Evolutionary conservation across 495 filamentous ascomycete genomes (phyloP), one percentile per base, ranked within the genome.

Genomic region (Aspergillus sclerotioniger): DNA sequence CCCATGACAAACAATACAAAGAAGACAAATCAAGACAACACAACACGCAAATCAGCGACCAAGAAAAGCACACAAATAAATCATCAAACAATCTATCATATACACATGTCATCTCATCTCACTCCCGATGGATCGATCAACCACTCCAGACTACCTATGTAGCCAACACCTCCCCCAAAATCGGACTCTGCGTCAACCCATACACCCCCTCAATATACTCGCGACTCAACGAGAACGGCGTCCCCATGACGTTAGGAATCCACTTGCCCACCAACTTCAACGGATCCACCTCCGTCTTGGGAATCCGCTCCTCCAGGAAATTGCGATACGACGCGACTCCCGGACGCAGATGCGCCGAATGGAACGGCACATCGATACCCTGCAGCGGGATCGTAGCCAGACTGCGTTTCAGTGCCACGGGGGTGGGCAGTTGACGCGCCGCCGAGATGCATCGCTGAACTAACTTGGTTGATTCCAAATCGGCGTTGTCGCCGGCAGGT

Each of bases 161-260:
- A 13, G 10, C 37, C 13, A 13, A 2, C 37, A 41, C 13, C 37
- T n/a, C 13, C 0, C 37, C 37, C 37, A 41, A 2, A 41, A n/a
- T n/a, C 33, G 8, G 9, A 8, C 33, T 35, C 33, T 13, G 9
- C 33, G 33, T 35, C 33, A 35, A 41, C 37, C 37, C 37, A 6
- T 6, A 12, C 37, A 41, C 37, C 12, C 37, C 37, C 37, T 6
- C 9, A 16, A 54, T 17, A 17, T 54, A 54, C 8, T 21, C 12
- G 0, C 15, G 2, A 20, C 37, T 48, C 45, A 60, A 32, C 8
- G 39, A 45, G 46, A 66, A 66, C 17, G 61, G 61, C 54, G 43
- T 58, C 15, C 45, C 64, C 20, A 37, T 61, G 3, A 66, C 29
- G 41, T 66, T 66, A 0, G 61, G 61, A 43, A 66, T 55, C 43